Evolutionary conservation across 2,329 filamentous ascomycete genomes (phyloP), one percentile per base, ranked within the genome.

Genomic region (Massarina eburnea): DNA sequence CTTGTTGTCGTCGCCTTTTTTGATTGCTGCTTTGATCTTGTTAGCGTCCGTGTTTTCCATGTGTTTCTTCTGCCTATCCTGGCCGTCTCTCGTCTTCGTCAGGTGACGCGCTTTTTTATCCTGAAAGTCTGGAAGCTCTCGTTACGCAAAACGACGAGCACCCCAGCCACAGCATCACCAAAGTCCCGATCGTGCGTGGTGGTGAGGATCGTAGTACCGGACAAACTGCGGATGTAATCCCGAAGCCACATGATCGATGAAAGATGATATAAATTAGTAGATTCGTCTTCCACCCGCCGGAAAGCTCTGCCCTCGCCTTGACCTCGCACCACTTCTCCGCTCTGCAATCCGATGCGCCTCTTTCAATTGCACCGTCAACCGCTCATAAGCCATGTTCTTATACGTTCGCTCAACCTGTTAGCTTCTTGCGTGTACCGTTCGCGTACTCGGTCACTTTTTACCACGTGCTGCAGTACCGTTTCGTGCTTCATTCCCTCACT

Each of bases 141-240:
- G 45, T 92, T 85, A 22, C 84, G 83, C 17, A 95, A 72, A 26
- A 95, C 82, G 18, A 95, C 76, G 2, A 92, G 78, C 67, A 95
- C 87, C 49, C 83, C 78, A 8, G 86, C 90, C 51, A 90, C 85
- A 0, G 84, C 80, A 41, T 89, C 85, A 38, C 86, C 81, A 62
- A 95, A 95, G 54, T 88, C 85, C 14, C 89, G 81, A 66, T 95
- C 90, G 70, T 95, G 90, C 0, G 89, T 94, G 2, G 94, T 89
- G 1, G 94, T 74, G 14, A 95, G 75, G 1, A 94, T 76, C 0
- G 89, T 94, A 1, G 77, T 80, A 0, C 67, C 67, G 17, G 82
- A 78, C 3, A 78, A 72, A 29, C 79, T 74, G 41, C 73, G 73
- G 8, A 95, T 80, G 61, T 91, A 85, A 10, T 80, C 79, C 62